phyloP scores from a whole-genome alignment of 148 eudicot genomes.

The Polygonum maritimum region DNA sequence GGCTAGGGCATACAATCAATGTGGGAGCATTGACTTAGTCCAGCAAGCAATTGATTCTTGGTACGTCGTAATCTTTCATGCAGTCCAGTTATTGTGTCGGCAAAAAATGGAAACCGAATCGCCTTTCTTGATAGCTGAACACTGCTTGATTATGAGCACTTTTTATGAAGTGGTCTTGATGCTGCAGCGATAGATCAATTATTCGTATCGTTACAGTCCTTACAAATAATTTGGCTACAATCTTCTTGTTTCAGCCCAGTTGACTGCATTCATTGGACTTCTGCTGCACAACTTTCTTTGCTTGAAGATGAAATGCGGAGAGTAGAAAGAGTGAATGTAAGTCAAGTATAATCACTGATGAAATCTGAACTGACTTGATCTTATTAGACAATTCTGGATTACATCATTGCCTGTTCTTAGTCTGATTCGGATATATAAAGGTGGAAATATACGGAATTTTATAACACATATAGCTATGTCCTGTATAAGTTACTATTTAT shows the following conservation, averaged over 20 bases:
- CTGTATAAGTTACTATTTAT: neutral
- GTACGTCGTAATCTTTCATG: constrained; percentile 21
- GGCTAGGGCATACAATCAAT: constrained; percentile 74
- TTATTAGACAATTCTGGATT: neutral
- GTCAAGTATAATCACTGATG: constrained; percentile 4
- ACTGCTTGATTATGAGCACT: neutral
- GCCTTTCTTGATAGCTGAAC: neutral
- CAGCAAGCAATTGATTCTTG: constrained; percentile 93
- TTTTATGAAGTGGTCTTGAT: neutral
- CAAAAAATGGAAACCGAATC: neutral
- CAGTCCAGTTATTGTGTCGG: neutral
- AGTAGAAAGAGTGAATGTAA: constrained; percentile 94
- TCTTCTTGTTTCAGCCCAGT: constrained; percentile 70
- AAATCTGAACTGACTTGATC: neutral
- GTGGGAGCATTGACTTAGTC: constrained; percentile 50
- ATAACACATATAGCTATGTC: neutral
- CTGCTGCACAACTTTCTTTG: constrained; percentile 89
- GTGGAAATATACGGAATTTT: neutral
- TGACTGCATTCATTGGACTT: constrained; percentile 96
- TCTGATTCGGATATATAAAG: neutral
- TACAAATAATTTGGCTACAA: neutral
- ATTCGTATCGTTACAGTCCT: neutral
- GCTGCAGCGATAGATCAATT: neutral
- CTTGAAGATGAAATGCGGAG: constrained; percentile 99
- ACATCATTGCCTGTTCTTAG: neutral